Conservation (phyloP, 257 asterid species). For the Solanum appendiculatum region DNA sequence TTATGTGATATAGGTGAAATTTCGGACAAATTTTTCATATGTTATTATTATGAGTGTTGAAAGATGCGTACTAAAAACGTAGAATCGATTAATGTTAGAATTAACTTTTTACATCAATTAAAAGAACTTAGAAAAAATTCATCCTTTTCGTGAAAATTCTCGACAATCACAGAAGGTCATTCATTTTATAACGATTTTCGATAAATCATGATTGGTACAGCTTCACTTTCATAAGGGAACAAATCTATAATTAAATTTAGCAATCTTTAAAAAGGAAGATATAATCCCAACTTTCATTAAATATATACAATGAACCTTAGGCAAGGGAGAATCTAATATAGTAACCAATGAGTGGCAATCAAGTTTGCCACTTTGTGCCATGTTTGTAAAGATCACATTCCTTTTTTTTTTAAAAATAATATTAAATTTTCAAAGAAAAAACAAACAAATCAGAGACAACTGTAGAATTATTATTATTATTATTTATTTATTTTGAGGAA, state of each 20-base stretch:
- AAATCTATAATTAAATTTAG: neutral
- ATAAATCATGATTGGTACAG: neutral
- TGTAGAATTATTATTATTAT: neutral
- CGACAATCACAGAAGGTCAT: too few relatives aligned
- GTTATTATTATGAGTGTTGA: neutral
- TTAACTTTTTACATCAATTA: too few relatives aligned
- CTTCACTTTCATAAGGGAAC: too few relatives aligned
- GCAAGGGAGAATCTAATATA: neutral
- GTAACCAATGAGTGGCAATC: neutral
- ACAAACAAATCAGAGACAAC: neutral
- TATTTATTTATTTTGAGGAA: neutral
- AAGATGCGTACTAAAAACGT: neutral
- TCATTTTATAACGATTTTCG: neutral
- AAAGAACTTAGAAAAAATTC: neutral
- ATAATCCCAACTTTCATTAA: neutral
- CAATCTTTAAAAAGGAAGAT: neutral
- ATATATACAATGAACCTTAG: neutral
- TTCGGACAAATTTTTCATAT: neutral
- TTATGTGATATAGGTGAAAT: neutral
- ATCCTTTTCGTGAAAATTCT: neutral
- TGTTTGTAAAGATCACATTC: neutral
- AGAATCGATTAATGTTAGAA: neutral
- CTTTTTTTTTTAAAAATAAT: neutral
- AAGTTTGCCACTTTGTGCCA: neutral
- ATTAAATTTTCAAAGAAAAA: neutral